phyloP scores from a whole-genome alignment of 2,329 filamentous ascomycete species.

The Purpureocillium takamizusanense region DNA sequence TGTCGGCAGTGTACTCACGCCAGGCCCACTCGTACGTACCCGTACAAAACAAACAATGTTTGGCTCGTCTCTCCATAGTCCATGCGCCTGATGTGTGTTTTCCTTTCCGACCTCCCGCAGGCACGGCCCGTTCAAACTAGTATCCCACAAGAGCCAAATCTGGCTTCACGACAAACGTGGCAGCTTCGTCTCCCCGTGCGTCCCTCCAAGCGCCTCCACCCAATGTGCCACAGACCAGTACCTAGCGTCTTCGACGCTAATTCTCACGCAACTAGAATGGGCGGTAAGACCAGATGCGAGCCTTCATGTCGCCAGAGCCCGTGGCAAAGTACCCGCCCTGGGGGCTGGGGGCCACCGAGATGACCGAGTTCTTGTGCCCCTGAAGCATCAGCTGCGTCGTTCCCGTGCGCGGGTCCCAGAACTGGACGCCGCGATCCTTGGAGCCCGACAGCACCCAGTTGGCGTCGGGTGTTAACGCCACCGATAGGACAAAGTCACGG shows the following conservation, averaged over 20 bases:
- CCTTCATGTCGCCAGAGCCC: constrained; percentile 94
- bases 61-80: constrained; percentile 15
- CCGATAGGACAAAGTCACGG: constrained; percentile 93
- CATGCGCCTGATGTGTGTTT: constrained; percentile 13
- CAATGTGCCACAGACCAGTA: neutral
- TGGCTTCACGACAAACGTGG: constrained; percentile 3
- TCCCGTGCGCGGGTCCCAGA: constrained; percentile 94
- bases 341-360: constrained; percentile 91
- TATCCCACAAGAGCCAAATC: constrained; percentile 1
- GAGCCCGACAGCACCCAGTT: constrained; percentile 95
- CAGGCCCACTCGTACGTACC: constrained; percentile 8
- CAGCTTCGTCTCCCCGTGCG: constrained; percentile 1
- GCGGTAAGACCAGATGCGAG: constrained; percentile 88
- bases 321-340: constrained; percentile 85
- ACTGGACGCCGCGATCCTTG: constrained; percentile 95
- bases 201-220: too few species aligned
- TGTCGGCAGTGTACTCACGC: constrained; percentile 3
- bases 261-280: constrained; percentile 23
- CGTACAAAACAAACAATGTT: constrained; percentile 13
- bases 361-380: constrained; percentile 97
- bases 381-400: constrained; percentile 97
- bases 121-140: constrained; percentile 2
- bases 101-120: neutral
- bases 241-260: neutral
- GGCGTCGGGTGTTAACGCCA: constrained; percentile 88